Evolutionary conservation across 2,329 filamentous ascomycete species (phyloP).

Genomic region (Colletotrichum simmondsii): DNA sequence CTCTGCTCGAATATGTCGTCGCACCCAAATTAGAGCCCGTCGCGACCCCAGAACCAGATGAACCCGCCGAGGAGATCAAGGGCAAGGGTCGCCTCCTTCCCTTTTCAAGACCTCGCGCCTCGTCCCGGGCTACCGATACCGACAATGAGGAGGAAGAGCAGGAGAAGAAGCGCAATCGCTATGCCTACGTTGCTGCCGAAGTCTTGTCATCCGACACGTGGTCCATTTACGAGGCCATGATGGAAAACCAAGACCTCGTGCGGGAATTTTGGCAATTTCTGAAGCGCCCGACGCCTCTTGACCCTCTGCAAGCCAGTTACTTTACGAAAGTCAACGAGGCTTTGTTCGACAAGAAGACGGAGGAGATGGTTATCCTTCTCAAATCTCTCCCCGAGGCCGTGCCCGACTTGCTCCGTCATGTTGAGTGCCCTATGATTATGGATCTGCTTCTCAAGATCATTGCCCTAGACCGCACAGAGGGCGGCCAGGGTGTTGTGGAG

Average conservation of each 20-base stretch:
- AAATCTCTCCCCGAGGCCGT: conserved; percentile 86
- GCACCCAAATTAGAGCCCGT: conserved; percentile 76
- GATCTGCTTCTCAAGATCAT: conserved; percentile 97
- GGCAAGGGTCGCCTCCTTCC: conserved; percentile 54
- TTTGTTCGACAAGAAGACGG: conserved; percentile 97
- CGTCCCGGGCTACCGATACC: conserved; percentile 60
- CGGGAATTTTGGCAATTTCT: conserved; percentile 93
- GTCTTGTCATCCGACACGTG: conserved; percentile 95
- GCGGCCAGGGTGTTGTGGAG: conserved; percentile 92
- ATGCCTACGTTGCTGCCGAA: conserved; percentile 93
- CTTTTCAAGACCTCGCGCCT: conserved; percentile 64
- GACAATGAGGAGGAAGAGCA: conserved; percentile 75
- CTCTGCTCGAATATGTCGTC: conserved; percentile 90
- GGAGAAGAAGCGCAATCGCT: conserved; percentile 92
- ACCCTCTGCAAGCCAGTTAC: conserved; percentile 94
- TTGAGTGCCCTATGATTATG: conserved; percentile 99
- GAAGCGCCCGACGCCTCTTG: conserved; percentile 83
- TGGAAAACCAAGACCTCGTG: conserved; percentile 83
- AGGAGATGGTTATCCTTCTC: conserved; percentile 93
- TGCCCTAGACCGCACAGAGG: conserved; percentile 91
- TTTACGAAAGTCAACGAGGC: conserved; percentile 99
- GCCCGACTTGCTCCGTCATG: conserved; percentile 87
- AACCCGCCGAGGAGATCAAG: conserved; percentile 59
- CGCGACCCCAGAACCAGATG: conserved; percentile 62
- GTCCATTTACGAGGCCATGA: conserved; percentile 93